phyloP scores from a whole-genome alignment of 2,329 filamentous ascomycete genomes.

The Phaeosphaeriaceae sp. region DNA sequence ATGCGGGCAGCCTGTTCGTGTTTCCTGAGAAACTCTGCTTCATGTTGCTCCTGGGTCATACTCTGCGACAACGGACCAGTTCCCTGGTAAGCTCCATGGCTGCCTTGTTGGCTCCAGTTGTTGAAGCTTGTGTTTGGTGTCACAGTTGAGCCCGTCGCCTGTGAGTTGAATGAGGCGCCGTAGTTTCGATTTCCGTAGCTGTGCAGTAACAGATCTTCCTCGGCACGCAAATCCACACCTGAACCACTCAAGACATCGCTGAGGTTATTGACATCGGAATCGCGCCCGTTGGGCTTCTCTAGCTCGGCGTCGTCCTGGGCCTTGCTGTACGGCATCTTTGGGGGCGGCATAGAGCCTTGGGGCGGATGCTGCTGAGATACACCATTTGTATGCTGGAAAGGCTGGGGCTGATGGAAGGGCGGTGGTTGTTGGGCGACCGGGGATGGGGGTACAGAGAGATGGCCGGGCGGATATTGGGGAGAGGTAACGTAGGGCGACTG shows the following conservation, averaged over 20 bases:
- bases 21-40: constrained; percentile 68
- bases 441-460: constrained; percentile 41
- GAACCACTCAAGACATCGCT: constrained; percentile 84
- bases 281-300: constrained; percentile 61
- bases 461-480: constrained; percentile 32
- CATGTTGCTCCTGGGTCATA: constrained; percentile 68
- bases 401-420: constrained; percentile 61
- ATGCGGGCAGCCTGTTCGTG: constrained; percentile 70
- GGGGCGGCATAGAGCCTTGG: constrained; percentile 64
- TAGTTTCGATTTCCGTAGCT: constrained; percentile 63
- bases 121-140: constrained; percentile 56
- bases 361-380: constrained; percentile 23
- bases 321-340: constrained; percentile 64
- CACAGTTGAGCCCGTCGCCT: constrained; percentile 40
- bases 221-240: constrained; percentile 84
- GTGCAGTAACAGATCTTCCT: constrained; percentile 80
- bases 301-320: constrained; percentile 49
- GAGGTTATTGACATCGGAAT: constrained; percentile 71
- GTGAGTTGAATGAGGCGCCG: constrained; percentile 53
- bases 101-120: constrained; percentile 49
- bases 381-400: constrained; percentile 42
- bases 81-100: constrained; percentile 48
- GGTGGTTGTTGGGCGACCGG: constrained; percentile 39
- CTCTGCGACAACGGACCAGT: constrained; percentile 58
- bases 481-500: constrained; percentile 47